Evolutionary conservation across 257 asterid species (phyloP).

Genomic region (Asclepias syriaca): DNA sequence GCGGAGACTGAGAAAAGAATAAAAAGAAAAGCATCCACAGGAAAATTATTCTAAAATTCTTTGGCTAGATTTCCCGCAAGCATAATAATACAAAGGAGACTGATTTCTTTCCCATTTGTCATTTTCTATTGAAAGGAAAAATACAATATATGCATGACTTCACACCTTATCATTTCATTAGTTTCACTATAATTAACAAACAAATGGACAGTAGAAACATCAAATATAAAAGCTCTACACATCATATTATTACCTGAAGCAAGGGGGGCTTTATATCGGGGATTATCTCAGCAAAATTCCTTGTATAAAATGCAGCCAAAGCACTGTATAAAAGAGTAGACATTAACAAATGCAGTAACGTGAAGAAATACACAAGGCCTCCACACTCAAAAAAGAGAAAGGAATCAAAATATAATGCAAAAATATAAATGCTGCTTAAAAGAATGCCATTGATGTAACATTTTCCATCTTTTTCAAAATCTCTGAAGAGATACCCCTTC

Average conservation of each 20-base stretch:
- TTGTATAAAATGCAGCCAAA: conserved; percentile 85
- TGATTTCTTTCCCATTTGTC: not conserved
- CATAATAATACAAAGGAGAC: not conserved
- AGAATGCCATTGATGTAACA: not conserved
- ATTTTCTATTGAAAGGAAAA: not conserved
- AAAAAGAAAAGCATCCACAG: not conserved
- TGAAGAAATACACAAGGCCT: conserved; percentile 12
- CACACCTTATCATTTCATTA: not conserved
- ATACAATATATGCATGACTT: not conserved
- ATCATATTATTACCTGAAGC: conserved; percentile 67
- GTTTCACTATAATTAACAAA: not conserved
- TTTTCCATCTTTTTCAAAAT: not conserved
- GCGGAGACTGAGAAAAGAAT: not conserved
- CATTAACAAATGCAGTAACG: conserved; percentile 16
- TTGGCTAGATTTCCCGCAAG: not conserved
- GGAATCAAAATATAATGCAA: not conserved
- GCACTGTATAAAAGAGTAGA: conserved; percentile 54
- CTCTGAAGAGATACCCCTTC: not conserved
- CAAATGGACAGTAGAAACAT: not conserved
- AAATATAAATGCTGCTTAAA: not conserved
- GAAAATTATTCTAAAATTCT: not conserved
- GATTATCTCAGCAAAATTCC: conserved; percentile 73
- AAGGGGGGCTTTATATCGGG: conserved; percentile 73
- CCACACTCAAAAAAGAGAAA: conserved; percentile 7
- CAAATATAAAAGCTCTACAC: conserved; percentile 18